These are phyloP conservation scores for Schwanniomyces vanrijiae DNA, from an alignment of 805 yeast species.

Conservation along the genomic window DNA sequence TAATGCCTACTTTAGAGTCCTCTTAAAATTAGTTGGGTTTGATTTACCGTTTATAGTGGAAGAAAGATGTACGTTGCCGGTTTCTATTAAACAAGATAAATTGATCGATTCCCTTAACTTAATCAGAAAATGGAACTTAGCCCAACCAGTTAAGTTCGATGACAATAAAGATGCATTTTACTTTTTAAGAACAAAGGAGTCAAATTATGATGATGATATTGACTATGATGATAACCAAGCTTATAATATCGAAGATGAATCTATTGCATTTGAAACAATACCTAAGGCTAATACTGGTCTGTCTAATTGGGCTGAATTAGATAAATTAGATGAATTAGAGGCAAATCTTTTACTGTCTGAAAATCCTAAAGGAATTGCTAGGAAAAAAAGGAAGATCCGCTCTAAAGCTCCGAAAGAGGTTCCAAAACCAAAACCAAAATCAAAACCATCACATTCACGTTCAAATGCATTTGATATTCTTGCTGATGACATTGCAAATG, in stretches of 20 bases:
- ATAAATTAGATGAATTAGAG: slow-evolving; percentile 41
- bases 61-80: slow-evolving; percentile 41
- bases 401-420: slow-evolving; percentile 7
- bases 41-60: slow-evolving; percentile 39
- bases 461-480: slow-evolving; percentile 22
- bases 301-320: slow-evolving; percentile 19
- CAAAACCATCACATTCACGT: slow-evolving; percentile 4
- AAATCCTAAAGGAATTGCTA: slow-evolving; percentile 23
- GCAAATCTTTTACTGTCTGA: slow-evolving; percentile 20
- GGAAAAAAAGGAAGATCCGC: slow-evolving; percentile 14
- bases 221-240: slow-evolving; percentile 25
- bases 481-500: slow-evolving; percentile 20
- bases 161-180: slow-evolving; percentile 37
- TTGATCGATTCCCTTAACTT: slow-evolving; percentile 35
- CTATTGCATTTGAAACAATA: slow-evolving; percentile 30
- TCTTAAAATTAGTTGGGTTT: slow-evolving; percentile 48
- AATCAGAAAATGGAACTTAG: slow-evolving; percentile 41
- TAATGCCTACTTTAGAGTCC: slow-evolving; percentile 49
- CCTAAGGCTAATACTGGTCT: slow-evolving; percentile 11
- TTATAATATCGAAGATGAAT: slow-evolving; percentile 25
- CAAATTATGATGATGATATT: slow-evolving; percentile 14
- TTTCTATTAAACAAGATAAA: slow-evolving; percentile 23
- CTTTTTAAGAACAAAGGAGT: slow-evolving; percentile 27
- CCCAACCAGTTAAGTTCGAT: slow-evolving; percentile 32
- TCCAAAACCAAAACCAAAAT: slow-evolving; percentile 10